Base-by-base conservation (phyloP, 2,329 filamentous ascomycete species). In the Fusarium devonianum region DNA sequence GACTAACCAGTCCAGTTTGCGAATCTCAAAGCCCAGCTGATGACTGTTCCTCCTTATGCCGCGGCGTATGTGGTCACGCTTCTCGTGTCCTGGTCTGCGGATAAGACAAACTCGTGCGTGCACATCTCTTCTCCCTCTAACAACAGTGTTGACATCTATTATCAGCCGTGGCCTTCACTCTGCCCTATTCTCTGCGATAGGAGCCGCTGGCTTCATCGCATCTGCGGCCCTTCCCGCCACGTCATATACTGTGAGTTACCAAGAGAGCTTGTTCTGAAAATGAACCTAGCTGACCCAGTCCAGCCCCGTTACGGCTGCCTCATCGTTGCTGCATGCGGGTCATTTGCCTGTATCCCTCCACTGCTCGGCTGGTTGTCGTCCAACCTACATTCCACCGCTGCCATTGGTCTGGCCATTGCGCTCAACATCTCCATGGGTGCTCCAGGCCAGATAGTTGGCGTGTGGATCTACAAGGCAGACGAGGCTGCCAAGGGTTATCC, bases 381-480 rank as follows among this genome's bases (percentile, higher is more conserved):
- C n/a, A 89, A 89, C 60, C 71, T 87, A 23, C 81, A 80, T 60
- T 82, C 77, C 32, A 87, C 85, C 0, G 80, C 80, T 0, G 78
- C 84, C 0, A 80, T 82, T 1, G 85, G 85, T 0, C 73, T 89
- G 9, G 86, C 85, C 0, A 86, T 88, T 34, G 86, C 85, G 0
- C 67, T 89, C 43, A 88, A 89, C 56, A 79, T 88, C 14, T 83
- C 81, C 0, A 78, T 86, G 40, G 76, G 75, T 30, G 85, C 84
- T 0, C 85, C 84, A 0, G 86, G 86, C 0, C 86, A 89, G 66
- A 89, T 89, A 28, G 80, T 83, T 0, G 86, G 85, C 0, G 85
- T 88, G 1, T 89, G 85, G 85, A 88, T 89, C 45, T 89, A 89
- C 69, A 87, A 86, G 62, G 75, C 80, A 1, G 70, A 80, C 4